phyloP scores from a whole-genome alignment of 2,329 filamentous ascomycete genomes.

The Didymella exigua region DNA sequence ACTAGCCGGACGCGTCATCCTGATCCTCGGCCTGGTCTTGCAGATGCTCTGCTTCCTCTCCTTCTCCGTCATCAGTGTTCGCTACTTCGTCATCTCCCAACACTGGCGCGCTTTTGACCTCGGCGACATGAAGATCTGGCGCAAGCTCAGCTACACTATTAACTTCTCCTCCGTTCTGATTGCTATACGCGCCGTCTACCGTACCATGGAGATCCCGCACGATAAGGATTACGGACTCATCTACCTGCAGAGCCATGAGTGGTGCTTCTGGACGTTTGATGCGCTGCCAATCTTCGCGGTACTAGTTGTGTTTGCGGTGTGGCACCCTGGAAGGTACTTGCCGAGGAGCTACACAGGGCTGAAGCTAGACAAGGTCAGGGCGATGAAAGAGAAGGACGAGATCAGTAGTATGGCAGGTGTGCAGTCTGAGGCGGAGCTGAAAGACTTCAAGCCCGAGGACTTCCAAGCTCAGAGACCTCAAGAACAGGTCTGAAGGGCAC shows the following conservation, averaged over 20 bases:
- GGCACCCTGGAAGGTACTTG: slow-evolving; percentile 52
- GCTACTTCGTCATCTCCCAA: slow-evolving; percentile 42
- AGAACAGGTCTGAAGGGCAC: slow-evolving; percentile 3
- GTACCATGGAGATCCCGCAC: slow-evolving; percentile 60
- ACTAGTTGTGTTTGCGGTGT: slow-evolving; percentile 57
- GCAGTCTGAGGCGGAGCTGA: slow-evolving; percentile 18
- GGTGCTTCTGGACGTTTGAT: slow-evolving; percentile 61
- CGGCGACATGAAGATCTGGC: slow-evolving; percentile 46
- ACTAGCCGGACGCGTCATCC: slow-evolving; percentile 38
- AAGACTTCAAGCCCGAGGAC: slow-evolving; percentile 33
- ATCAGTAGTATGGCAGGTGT: slow-evolving; percentile 25
- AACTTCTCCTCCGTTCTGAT: slow-evolving; percentile 40
- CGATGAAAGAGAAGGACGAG: slow-evolving; percentile 43
- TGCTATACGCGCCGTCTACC: slow-evolving; percentile 59
- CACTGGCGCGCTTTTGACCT: slow-evolving; percentile 40
- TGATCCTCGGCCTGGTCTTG: slow-evolving; percentile 56
- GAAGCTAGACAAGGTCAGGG: slow-evolving; percentile 36
- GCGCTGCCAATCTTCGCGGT: slow-evolving; percentile 56
- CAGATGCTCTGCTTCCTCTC: slow-evolving; percentile 59
- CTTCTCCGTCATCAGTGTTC: slow-evolving; percentile 51
- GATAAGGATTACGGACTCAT: slow-evolving; percentile 52
- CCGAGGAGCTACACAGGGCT: slow-evolving; percentile 40
- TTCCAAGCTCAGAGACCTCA: slow-evolving; percentile 20
- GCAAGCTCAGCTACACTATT: slow-evolving; percentile 42
- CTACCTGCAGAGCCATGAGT: slow-evolving; percentile 59